These are phyloP conservation scores for Metarhizium robertsii DNA, from an alignment of 2,329 filamentous ascomycete genomes.

Conservation along the genomic window DNA sequence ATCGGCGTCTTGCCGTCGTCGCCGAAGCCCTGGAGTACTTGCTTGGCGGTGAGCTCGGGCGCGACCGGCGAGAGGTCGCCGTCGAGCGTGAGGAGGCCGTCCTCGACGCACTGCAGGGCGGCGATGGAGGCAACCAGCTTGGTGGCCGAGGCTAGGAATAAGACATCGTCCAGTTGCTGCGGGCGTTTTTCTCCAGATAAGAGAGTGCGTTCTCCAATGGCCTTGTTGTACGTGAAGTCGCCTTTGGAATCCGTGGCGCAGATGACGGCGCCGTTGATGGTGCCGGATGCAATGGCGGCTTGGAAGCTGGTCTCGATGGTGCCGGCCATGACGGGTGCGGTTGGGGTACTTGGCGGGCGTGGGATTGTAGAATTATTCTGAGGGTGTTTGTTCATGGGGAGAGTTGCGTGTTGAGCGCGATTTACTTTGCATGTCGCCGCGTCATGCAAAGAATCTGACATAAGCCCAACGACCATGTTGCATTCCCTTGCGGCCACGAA, in stretches of 20 bases:
- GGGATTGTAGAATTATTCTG: no score
- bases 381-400: no score
- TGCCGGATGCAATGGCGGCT: constrained; percentile 31
- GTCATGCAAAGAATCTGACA: no score
- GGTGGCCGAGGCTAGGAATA: constrained; percentile 27
- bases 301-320: constrained; percentile 29
- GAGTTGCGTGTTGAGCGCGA: no score
- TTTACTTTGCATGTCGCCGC: no score
- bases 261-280: constrained; percentile 33
- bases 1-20: constrained; percentile 28
- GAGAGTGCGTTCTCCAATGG: constrained; percentile 29
- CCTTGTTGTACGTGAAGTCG: constrained; percentile 28
- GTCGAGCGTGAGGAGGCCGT: constrained; percentile 35
- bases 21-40: constrained; percentile 37
- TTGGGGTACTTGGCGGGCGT: no score
- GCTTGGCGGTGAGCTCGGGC: constrained; percentile 37
- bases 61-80: constrained; percentile 33
- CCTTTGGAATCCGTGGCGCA: constrained; percentile 17
- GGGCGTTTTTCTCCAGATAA: constrained; percentile 28
- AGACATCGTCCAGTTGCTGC: constrained; percentile 19
- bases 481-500: no score
- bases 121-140: constrained; percentile 43
- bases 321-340: constrained; percentile 11
- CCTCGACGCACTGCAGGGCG: constrained; percentile 44
- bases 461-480: no score